phyloP scores from a whole-genome alignment of 2,329 filamentous ascomycete species.

The Fonsecaea nubica region DNA sequence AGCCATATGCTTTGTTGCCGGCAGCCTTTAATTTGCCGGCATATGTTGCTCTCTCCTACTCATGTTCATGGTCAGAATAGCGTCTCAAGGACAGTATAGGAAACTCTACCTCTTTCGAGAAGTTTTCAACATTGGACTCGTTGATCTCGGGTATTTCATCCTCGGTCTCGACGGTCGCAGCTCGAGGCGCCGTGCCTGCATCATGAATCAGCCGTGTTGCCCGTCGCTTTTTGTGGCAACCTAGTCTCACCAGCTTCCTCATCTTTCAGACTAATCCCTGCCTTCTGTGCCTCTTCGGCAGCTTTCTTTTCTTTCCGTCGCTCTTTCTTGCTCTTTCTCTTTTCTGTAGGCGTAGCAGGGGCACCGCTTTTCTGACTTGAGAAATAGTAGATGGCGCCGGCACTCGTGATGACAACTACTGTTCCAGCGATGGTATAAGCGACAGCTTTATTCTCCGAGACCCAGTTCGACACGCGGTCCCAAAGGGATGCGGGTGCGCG shows the following conservation, averaged over 20 bases:
- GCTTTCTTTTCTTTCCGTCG: conserved; percentile 84
- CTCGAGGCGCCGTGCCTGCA: conserved; percentile 31
- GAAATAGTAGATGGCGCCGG: conserved; percentile 92
- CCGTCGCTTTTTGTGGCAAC: background rate
- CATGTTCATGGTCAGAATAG: conserved; percentile 17
- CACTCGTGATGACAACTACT: conserved; percentile 86
- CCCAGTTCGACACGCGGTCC: conserved; percentile 91
- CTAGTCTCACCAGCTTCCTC: conserved; percentile 42
- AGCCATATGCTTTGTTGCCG: conserved; percentile 94
- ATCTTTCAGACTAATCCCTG: conserved; percentile 44
- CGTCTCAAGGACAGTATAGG: conserved; percentile 10
- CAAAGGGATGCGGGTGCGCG: conserved; percentile 71
- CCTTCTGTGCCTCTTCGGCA: conserved; percentile 57
- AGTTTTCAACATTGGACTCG: conserved; percentile 54
- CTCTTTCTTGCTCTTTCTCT: conserved; percentile 88
- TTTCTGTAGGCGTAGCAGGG: conserved; percentile 51
- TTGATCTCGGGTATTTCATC: conserved; percentile 73
- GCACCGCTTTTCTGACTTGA: conserved; percentile 55
- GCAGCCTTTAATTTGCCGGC: conserved; percentile 91
- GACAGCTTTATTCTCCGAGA: conserved; percentile 90
- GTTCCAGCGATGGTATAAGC: conserved; percentile 97
- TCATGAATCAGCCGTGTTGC: conserved; percentile 13
- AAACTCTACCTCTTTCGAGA: conserved; percentile 54
- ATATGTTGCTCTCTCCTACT: conserved; percentile 79
- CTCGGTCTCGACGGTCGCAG: conserved; percentile 48